Percentiles rank a stretch among this genome's conserved stretches.
phyloP scores from a whole-genome alignment of 2,329 filamentous ascomycete species.

The Botrytis squamosa region DNA sequence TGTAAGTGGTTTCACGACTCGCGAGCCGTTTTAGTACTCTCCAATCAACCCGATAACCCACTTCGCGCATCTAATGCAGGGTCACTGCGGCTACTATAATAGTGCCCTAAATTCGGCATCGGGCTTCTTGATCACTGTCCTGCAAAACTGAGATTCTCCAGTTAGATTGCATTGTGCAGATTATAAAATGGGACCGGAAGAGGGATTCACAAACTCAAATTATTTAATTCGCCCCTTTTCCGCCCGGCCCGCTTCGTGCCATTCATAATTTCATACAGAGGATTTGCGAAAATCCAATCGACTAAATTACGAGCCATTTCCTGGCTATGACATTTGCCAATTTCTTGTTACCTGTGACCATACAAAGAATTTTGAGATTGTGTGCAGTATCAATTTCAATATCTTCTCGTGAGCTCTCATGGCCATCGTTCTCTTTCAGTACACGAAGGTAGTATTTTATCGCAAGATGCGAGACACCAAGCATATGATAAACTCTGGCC shows the following conservation, averaged over 20 bases:
- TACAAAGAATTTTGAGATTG: constrained; percentile 67
- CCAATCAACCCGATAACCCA: neutral
- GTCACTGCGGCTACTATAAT: constrained; percentile 15
- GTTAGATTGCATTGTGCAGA: neutral
- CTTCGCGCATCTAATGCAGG: neutral
- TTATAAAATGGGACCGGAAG: constrained; percentile 1
- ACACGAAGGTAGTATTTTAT: constrained; percentile 64
- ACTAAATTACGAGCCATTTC: constrained; percentile 49
- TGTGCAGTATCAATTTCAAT: constrained; percentile 71
- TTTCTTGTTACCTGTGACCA: constrained; percentile 60
- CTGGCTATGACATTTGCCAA: constrained; percentile 61
- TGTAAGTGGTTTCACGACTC: neutral
- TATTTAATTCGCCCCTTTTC: neutral
- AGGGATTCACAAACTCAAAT: constrained; percentile 2
- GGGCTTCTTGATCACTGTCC: neutral
- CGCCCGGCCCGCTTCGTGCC: neutral
- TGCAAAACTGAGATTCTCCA: neutral
- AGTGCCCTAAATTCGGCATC: neutral
- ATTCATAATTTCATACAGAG: neutral
- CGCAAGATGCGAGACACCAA: constrained; percentile 72
- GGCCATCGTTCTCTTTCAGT: constrained; percentile 41
- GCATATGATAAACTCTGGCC: constrained; percentile 70
- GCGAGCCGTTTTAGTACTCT: neutral
- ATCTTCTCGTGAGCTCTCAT: constrained; percentile 47
- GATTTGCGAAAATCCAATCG: neutral